These are phyloP conservation scores for Hura crepitans DNA, from an alignment of 441 rosid genomes.

Conservation along the genomic window DNA sequence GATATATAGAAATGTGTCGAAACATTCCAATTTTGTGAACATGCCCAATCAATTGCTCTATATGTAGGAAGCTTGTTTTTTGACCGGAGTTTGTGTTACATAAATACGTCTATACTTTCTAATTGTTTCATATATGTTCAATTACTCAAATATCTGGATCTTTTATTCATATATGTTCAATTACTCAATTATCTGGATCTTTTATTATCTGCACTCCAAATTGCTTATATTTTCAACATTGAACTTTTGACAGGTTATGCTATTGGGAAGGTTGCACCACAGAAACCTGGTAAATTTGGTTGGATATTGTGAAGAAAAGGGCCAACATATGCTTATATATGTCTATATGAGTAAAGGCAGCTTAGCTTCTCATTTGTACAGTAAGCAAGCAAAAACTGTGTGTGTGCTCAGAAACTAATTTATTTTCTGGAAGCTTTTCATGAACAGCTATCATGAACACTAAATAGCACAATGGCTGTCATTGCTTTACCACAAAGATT, in stretches of 20 bases:
- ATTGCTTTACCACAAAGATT: conserved; percentile 1
- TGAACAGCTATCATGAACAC: not conserved
- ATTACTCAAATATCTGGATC: not conserved
- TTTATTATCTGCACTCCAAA: conserved; percentile 5
- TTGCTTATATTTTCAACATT: conserved; percentile 8
- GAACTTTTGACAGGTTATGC: conserved; percentile 58
- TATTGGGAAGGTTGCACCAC: conserved; percentile 94
- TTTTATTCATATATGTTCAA: too few species aligned
- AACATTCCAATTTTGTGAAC: not conserved
- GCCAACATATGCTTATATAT: conserved; percentile 87
- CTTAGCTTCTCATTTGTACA: conserved; percentile 86
- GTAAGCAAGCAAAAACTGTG: conserved; percentile 45
- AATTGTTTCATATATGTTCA: not conserved
- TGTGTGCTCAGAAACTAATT: conserved; percentile 10
- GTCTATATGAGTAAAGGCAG: conserved; percentile 98
- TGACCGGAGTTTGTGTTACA: not conserved
- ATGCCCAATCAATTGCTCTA: not conserved
- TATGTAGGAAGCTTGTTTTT: not conserved
- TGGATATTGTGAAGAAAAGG: conserved; percentile 94
- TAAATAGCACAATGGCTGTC: not conserved
- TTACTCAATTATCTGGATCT: not conserved
- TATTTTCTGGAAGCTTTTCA: conserved; percentile 17
- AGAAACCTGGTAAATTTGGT: conserved; percentile 89
- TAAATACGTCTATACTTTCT: too few species aligned
- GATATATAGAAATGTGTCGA: not conserved